Base-by-base conservation (phyloP, 306 rosid genomes). In the Quillaja saponaria region DNA sequence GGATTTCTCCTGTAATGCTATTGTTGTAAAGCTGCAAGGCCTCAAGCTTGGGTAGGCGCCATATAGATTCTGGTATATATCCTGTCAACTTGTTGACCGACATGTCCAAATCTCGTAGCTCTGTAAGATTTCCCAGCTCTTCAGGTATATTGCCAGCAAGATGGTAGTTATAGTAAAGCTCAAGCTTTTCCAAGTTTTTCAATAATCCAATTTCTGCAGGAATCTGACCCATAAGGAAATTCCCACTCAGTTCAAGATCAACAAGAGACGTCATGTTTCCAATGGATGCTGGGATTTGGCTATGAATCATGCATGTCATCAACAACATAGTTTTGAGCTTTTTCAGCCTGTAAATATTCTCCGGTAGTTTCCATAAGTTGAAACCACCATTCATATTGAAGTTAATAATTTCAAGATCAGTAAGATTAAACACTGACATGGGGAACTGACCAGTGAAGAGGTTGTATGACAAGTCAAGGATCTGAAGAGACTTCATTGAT, bases 21-120 rank as follows among this genome's bases (percentile, higher is more conserved):
- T 94, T 94, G 75, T 94, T 94, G 87, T 94, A 94, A 64, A 94
- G 72, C 71, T 94, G 99, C 50, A 94, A 64, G 5, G 80, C 95
- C 55, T 81, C 52, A 19, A 94, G 97, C 57, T 80, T 83, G 8
- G 99, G 96, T 66, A 94, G 88, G 5, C 78, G 73, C 51, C 85
- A 94, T 1, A 94, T 50, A 1, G 96, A 76, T 3, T 74, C 94
- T 0, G 97, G 96, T 38, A 94, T 77, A 2, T 57, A 74, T 3
- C 99, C 99, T 0, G 78, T 66, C 50, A 94, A 68, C 58, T 53
- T 78, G 63, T 94, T 94, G 68, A 94, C 99, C 6, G 99, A 94
- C 82, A 89, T 83, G 61, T 94, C 99, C 55, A 94, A 55, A 55
- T 94, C 99, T 8, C 3, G 59, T 5, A 94, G 91, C 70, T 78